Percentiles rank a stretch among this genome's conserved stretches.
Evolutionary conservation across 2,329 filamentous ascomycete species (phyloP).

Genomic region (Cryphonectria nitschkei): DNA sequence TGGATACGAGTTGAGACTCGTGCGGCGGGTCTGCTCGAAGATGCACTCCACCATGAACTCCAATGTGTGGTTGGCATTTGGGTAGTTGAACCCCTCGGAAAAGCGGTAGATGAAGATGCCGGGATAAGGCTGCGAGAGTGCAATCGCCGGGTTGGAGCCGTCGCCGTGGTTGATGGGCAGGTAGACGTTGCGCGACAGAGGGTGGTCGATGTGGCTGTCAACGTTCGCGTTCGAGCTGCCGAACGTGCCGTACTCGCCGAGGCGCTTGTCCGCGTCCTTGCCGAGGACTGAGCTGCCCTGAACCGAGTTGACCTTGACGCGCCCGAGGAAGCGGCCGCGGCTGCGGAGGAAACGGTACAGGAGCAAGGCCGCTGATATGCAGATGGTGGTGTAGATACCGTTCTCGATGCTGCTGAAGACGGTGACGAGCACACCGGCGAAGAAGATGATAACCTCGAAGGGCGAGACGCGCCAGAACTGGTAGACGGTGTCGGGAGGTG

Average conservation of each 20-base stretch:
- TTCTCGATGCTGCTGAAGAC: constrained; percentile 88
- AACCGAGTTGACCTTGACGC: constrained; percentile 82
- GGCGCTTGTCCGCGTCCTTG: constrained; percentile 52
- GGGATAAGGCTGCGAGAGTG: constrained; percentile 80
- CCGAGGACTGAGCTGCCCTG: constrained; percentile 75
- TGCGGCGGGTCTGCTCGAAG: constrained; percentile 73
- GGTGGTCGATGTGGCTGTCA: constrained; percentile 41
- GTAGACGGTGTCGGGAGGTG: constrained; percentile 86
- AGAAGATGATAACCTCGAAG: constrained; percentile 89
- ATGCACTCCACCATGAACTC: constrained; percentile 75
- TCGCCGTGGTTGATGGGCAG: constrained; percentile 86
- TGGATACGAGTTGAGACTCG: constrained; percentile 68
- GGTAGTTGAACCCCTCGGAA: constrained; percentile 93
- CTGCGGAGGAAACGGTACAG: constrained; percentile 84
- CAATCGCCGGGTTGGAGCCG: constrained; percentile 83
- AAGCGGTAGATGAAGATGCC: constrained; percentile 97
- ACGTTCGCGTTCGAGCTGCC: constrained; percentile 36
- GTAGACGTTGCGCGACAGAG: constrained; percentile 75
- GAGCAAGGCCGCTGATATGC: constrained; percentile 74
- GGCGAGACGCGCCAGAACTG: constrained; percentile 95
- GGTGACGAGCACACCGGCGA: constrained; percentile 87
- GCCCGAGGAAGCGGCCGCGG: constrained; percentile 81
- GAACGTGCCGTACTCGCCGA: constrained; percentile 62
- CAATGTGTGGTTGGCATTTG: constrained; percentile 87
- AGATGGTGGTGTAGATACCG: constrained; percentile 87